Evolutionary conservation across 805 yeast species (phyloP).

Genomic region (Debaryomyces prosopidis): DNA sequence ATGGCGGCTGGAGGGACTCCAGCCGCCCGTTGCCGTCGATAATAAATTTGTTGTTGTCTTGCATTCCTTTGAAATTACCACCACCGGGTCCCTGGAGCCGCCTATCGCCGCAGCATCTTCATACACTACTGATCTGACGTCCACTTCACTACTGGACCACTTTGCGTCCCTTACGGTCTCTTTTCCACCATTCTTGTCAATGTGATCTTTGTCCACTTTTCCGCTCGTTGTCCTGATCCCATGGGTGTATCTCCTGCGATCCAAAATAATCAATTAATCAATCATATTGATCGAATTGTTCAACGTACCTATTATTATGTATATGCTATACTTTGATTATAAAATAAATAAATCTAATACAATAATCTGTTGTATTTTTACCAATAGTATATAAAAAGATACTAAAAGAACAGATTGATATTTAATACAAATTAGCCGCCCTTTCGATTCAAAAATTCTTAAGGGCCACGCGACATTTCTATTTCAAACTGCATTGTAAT

Average conservation of each 20-base stretch:
- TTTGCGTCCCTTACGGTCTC: too few relatives aligned
- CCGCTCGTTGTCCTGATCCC: not conserved
- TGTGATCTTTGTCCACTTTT: not conserved
- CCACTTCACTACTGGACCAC: too few relatives aligned
- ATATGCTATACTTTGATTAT: not conserved
- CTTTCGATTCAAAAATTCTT: not conserved
- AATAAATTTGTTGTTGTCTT: too few relatives aligned
- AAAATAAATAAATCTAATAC: not conserved
- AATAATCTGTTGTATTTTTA: not conserved
- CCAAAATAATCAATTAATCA: not conserved
- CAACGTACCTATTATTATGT: not conserved
- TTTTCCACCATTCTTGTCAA: not conserved
- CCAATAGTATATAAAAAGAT: not conserved
- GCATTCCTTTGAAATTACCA: too few relatives aligned
- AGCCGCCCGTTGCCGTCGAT: too few relatives aligned
- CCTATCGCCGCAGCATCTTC: too few relatives aligned
- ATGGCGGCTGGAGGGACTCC: too few relatives aligned
- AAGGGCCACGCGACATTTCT: not conserved
- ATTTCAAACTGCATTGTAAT: not conserved
- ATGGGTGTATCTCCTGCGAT: not conserved
- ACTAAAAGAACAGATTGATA: not conserved
- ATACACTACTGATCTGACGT: too few relatives aligned
- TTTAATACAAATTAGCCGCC: not conserved
- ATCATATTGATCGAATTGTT: not conserved
- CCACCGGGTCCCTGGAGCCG: too few relatives aligned